These are phyloP conservation scores for Lactuca sativa DNA, from an alignment of 129 eudicot species.

Conservation along the genomic window DNA sequence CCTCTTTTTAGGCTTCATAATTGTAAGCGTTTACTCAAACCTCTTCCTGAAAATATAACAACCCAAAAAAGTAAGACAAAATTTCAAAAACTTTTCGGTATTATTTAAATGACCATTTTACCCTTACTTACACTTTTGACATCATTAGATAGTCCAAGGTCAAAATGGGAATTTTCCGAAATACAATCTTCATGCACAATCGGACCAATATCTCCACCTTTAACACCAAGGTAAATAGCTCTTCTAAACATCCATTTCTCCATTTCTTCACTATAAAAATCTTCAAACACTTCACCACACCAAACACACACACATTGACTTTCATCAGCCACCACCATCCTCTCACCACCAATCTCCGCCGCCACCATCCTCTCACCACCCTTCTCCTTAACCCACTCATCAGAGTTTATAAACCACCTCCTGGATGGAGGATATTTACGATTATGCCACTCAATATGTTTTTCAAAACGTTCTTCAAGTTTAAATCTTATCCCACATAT, in stretches of 20 bases:
- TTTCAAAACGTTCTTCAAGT: constrained; percentile 56
- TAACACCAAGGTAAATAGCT: constrained; percentile 48
- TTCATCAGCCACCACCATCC: constrained; percentile 87
- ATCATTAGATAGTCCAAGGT: constrained; percentile 51
- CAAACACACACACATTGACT: constrained; percentile 78
- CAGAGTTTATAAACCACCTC: constrained; percentile 58
- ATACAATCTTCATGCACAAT: constrained; percentile 68
- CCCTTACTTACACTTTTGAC: constrained; percentile 51
- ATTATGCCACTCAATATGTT: constrained; percentile 80
- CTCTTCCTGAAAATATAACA: constrained; percentile 19
- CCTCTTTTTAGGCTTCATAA: constrained; percentile 5
- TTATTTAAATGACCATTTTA: background rate
- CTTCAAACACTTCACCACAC: constrained; percentile 94
- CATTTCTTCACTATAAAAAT: constrained; percentile 53
- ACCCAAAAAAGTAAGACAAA: too few species aligned
- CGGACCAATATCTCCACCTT: constrained; percentile 39
- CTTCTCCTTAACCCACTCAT: constrained; percentile 56
- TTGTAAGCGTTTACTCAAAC: constrained; percentile 14
- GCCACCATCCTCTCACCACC: constrained; percentile 14
- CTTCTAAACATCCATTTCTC: constrained; percentile 85
- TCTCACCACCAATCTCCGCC: constrained; percentile 48
- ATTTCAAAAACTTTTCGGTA: too few species aligned
- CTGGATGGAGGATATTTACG: constrained; percentile 46
- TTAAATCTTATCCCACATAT: constrained; percentile 70
- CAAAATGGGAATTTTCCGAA: constrained; percentile 45